Base-by-base conservation (phyloP, 768 basidiomycete genomes). In the Tylopilus sp. region DNA sequence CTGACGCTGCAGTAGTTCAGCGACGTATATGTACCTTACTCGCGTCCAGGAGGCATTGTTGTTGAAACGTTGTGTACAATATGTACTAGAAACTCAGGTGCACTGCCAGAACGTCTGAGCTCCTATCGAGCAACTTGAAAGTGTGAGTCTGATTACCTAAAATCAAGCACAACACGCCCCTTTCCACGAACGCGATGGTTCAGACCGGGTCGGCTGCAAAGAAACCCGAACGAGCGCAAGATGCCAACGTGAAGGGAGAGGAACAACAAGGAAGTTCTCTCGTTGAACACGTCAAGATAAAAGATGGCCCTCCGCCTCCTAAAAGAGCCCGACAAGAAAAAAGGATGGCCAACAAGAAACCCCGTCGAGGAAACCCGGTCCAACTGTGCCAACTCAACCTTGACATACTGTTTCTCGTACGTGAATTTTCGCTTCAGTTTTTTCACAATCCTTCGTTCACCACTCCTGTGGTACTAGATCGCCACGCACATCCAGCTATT, bases 401-500 rank as follows among this genome's bases (percentile, higher is more conserved):
- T 15, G 33, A 35, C 15, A 17, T 35, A 17, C 35, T 53, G 4
- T 57, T 48, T 18, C 47, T 57, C 11, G 59, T 57, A 3, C 30
- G 18, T 43, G n/a, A 22, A 36, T 21, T 11, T 12, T 18, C 4
- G 17, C 40, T 17, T 40, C 0, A 35, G 7, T 39, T 35, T 39
- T 35, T 28, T n/a, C 8, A 8, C 21, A 6, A 18, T 13, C 30
- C 10, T 33, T 28, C 12, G 8, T 28, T 28, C 30, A 55, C 21
- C 7, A 9, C 11, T 2, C 20, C 3, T 1, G 31, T 31, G 22
- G n/a, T 48, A n/a, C 41, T 48, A 77, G 74, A 73, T 78, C 46
- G 70, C 72, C 52, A 57, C 58, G 11, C 65, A 73, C 47, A 60
- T 79, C 3, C 64, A 71, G 25, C 75, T 73, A 0, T 35, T 65